Evolutionary conservation across 2,329 filamentous ascomycete species (phyloP), one percentile per base, ranked within the genome.

Genomic region (Cryphonectria japonica): DNA sequence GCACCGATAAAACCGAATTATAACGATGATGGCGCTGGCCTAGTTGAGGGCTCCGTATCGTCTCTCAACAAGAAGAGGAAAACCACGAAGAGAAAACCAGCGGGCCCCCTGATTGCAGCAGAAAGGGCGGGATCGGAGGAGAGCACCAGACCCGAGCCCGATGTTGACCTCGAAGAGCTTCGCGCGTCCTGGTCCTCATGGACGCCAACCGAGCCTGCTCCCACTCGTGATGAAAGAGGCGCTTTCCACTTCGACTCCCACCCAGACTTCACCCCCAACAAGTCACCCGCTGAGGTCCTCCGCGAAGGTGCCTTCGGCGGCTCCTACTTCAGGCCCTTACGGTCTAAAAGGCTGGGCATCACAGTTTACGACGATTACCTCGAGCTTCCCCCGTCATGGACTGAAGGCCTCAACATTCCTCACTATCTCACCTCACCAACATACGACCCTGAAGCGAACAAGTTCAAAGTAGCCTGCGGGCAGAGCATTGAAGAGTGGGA

Each of bases 401-500:
- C 80, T 0, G 67, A 76, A 1, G 81, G 80, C 0, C 76, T 87
- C 3, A 78, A 82, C 66, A 76, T 82, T 0, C 73, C 76, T 6
- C 74, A 71, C 32, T 85, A 81, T 72, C 78, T 87, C 13, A 83
- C 80, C 0, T 82, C 75, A 6, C 72, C 77, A 0, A 74, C 72
- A 0, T 87, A 87, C 76, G 78, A 85, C 63, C 74, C 85, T 0
- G 82, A 82, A 2, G 78, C 86, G 37, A 88, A 88, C 77, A 88
- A 87, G 73, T 87, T 81, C 77, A 83, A 83, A 69, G 85, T 86
- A 3, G 74, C 82, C 3, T 86, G 85, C 73, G 86, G 86, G 5
- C 86, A 88, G 77, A 82, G 78, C 22, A 87, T 87, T 61, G 85
- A 87, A 74, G 82, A 86, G 73, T 88, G 86, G 86, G 86, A 88